These are phyloP conservation scores for Aaosphaeria arxii DNA, from an alignment of 2,329 filamentous ascomycete genomes.

Conservation along the genomic window DNA sequence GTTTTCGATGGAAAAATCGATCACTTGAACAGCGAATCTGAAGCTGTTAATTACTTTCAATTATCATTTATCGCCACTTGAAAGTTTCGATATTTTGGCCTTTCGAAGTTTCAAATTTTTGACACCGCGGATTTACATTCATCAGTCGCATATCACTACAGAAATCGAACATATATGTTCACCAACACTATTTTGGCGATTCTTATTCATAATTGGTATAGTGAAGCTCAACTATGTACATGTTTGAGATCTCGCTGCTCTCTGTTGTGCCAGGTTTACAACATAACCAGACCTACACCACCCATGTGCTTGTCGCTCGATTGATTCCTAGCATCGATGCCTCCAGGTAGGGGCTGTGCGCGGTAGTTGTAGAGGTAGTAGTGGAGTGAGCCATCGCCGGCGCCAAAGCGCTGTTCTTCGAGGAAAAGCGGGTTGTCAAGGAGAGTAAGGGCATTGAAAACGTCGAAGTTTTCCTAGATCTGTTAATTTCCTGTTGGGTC, in stretches of 20 bases:
- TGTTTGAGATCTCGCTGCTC: background rate
- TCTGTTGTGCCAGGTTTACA: constrained; percentile 42
- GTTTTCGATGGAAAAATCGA: no score
- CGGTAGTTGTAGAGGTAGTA: constrained; percentile 99
- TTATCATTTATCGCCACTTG: no score
- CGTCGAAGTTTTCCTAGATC: constrained; percentile 72
- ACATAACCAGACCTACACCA: constrained; percentile 86
- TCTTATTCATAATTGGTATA: background rate
- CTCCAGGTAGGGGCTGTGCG: constrained; percentile 78
- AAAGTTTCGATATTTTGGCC: no score
- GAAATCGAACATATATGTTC: no score
- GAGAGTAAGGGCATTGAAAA: constrained; percentile 92
- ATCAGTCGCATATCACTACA: no score
- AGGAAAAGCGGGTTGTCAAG: constrained; percentile 95
- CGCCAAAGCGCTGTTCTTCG: constrained; percentile 89
- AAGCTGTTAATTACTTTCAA: no score
- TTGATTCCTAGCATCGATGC: constrained; percentile 75
- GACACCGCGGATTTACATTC: no score
- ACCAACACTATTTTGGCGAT: no score
- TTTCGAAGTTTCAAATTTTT: no score
- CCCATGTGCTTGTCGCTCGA: constrained; percentile 76
- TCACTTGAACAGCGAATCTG: no score
- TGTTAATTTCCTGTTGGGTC: background rate
- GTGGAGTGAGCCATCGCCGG: constrained; percentile 90
- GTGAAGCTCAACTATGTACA: background rate